phyloP scores from a whole-genome alignment of 306 rosid genomes.

The Cicer yamashitae region DNA sequence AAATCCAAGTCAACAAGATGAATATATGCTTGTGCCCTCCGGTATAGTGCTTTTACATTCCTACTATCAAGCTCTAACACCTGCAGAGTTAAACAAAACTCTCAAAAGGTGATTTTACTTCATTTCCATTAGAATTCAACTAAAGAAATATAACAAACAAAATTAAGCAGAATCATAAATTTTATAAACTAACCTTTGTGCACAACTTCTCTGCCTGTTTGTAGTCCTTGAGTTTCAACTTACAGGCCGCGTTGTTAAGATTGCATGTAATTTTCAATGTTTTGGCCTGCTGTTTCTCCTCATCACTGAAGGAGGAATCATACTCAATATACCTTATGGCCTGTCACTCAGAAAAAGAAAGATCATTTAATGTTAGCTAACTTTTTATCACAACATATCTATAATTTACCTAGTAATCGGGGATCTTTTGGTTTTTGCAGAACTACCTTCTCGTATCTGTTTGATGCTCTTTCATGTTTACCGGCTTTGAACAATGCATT shows the following conservation, averaged over 20 bases:
- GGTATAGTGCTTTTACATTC: constrained; percentile 90
- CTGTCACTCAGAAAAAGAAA: constrained; percentile 42
- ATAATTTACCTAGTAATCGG: background rate
- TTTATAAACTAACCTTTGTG: constrained; percentile 63
- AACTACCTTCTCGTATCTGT: constrained; percentile 62
- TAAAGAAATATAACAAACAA: background rate
- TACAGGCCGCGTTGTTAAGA: constrained; percentile 84
- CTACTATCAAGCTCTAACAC: constrained; percentile 75
- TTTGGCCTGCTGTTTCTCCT: constrained; percentile 73
- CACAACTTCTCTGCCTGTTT: constrained; percentile 78
- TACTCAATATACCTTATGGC: constrained; percentile 74
- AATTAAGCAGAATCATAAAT: background rate
- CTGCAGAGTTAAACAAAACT: constrained; percentile 41
- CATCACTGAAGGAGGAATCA: constrained; percentile 67
- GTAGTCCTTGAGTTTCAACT: constrained; percentile 80
- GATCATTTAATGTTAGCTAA: constrained; percentile 32
- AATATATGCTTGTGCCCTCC: constrained; percentile 89
- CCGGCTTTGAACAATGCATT: constrained; percentile 62
- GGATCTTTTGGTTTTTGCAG: background rate
- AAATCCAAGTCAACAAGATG: constrained; percentile 82
- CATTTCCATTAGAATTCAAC: background rate
- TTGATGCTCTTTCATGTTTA: constrained; percentile 63
- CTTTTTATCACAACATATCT: background rate
- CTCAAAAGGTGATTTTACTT: constrained; percentile 8
- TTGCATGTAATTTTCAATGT: constrained; percentile 77